Evolutionary conservation across 495 filamentous ascomycete genomes (phyloP).

Genomic region (Neurospora africana): DNA sequence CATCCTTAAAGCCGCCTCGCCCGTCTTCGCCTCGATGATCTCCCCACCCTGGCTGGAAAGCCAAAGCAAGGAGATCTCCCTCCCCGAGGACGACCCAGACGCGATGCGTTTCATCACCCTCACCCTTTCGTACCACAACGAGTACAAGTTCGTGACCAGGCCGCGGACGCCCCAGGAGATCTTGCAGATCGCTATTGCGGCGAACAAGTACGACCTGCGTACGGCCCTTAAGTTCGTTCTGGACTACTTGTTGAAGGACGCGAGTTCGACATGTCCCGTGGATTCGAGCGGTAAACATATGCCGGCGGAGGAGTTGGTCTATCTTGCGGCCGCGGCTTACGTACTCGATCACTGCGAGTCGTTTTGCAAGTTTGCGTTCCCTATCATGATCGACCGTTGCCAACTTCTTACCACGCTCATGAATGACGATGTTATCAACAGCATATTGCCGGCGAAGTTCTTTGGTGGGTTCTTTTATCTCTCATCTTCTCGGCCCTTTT

Average conservation of each 20-base stretch:
- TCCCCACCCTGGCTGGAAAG: background rate
- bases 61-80: background rate
- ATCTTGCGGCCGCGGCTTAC: too few relatives aligned
- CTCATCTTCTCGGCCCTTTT: too few relatives aligned
- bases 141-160: background rate
- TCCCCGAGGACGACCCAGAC: background rate
- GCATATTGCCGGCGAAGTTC: too few relatives aligned
- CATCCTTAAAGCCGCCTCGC: background rate
- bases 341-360: too few relatives aligned
- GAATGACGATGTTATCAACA: too few relatives aligned
- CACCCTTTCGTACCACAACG: background rate
- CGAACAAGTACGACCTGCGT: background rate
- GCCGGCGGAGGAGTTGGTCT: too few relatives aligned
- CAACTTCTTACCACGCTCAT: too few relatives aligned
- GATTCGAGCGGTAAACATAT: too few relatives aligned
- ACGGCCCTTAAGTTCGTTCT: background rate
- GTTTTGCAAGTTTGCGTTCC: too few relatives aligned
- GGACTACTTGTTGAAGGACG: background rate
- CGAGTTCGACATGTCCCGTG: background rate
- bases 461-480: too few relatives aligned
- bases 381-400: too few relatives aligned
- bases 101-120: background rate
- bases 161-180: background rate
- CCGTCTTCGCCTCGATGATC: background rate
- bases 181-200: background rate